Evolutionary conservation across 2,329 filamentous ascomycete genomes (phyloP), one percentile per base, ranked within the genome.

Genomic region (Davidsoniella australis): DNA sequence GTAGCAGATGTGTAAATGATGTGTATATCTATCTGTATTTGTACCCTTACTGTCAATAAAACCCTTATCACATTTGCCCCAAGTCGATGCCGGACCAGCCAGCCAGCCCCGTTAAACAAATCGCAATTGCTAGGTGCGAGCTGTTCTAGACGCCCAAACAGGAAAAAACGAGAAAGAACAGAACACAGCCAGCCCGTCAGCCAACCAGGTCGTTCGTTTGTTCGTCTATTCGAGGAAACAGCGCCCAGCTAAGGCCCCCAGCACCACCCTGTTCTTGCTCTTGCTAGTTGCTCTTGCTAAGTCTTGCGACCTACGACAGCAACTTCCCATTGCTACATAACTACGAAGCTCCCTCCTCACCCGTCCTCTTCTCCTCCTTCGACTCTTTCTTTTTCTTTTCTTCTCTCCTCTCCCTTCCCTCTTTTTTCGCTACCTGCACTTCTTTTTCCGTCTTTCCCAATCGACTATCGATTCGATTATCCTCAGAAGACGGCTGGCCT

Each of bases 321-420:
- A 29, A 29, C 26, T 29, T 29, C 26, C 26, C 10, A 29, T 29
- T 29, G 26, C 26, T 29, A 29, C 26, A 29, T 29, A 29, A 29
- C 26, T 29, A 29, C 26, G 26, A 57, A 57, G 57, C 37, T 41
- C 33, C 20, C 36, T 40, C 45, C 29, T 38, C 8, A 29, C 41
- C 17, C 18, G n/a, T 20, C 33, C 10, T 45, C 26, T n/a, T 20
- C 41, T 37, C 36, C 37, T 24, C 4, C 24, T 38, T 10, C 36
- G 3, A 44, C 56, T 57, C 53, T 54, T 54, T 54, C 59, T 57
- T 55, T 53, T 55, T 53, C 47, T 43, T 41, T 23, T 49, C 43
- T 37, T 37, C 36, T 29, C 24, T 39, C 41, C 14, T 33, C 53
- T 54, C 54, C 59, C 56, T 55, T 53, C 55, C 53, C 47, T 43